Evolutionary conservation across 1,284 basidiomycete genomes (phyloP), one percentile per base, ranked within the genome.

Genomic region (Ustilago bromivora): DNA sequence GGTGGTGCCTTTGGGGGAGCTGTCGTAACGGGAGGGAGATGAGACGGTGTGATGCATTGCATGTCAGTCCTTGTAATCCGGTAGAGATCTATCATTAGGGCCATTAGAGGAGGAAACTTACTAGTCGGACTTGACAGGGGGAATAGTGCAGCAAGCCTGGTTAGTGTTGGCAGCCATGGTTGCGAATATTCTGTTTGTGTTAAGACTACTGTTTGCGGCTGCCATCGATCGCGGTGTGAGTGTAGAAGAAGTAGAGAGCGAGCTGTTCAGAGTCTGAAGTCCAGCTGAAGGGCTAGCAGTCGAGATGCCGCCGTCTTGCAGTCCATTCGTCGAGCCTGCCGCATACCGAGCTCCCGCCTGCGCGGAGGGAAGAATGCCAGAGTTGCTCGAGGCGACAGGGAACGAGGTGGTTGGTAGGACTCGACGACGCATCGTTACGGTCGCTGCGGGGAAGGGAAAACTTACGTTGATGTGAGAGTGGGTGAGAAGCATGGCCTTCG

Each of bases 71-170:
- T 41, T 19, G 12, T 15, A 6, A 19, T 12, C 15, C 10, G 32
- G 13, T 31, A 28, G 23, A 28, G 23, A 28, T 3, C 23, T 28
- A 3, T 28, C 2, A 28, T 28, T 28, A 28, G 23, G 23, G 23
- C 23, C 23, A 28, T 28, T 28, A 28, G 23, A 28, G 23, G 23
- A 28, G 23, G 23, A 28, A 35, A 71, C 71, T 74, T 40, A 74
- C 85, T 89, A 88, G 63, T 88, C 83, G 59, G 86, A 86, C 83
- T 88, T 76, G 63, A 88, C 88, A 52, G 88, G 88, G 32, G 88
- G 87, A 61, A 88, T 85, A 58, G 82, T 82, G 86, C 88, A 89
- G 86, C 88, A 89, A n/a, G 87, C 88, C 61, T 82, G 66, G 75
- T 82, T 83, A 58, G 73, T 76, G 77, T 79, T 79, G 57, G 65